Conservation (phyloP, 2,329 filamentous ascomycete species). For the Alternaria ethzedia region DNA sequence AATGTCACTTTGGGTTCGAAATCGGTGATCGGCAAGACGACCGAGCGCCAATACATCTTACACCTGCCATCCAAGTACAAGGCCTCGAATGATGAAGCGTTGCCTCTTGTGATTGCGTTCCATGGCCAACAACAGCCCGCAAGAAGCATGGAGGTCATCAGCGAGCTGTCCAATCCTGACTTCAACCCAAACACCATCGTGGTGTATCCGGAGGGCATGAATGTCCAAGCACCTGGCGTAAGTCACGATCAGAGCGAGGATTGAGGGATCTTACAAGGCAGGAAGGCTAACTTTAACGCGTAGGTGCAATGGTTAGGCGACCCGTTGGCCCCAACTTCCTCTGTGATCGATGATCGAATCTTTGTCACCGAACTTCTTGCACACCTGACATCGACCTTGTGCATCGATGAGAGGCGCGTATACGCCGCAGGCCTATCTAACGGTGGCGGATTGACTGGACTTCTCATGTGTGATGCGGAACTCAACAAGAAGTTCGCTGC, state of each 20-base stretch:
- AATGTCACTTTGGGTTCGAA: constrained; percentile 27
- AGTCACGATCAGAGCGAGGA: not conserved
- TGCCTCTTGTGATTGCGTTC: constrained; percentile 26
- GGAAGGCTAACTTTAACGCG: not conserved
- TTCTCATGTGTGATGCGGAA: constrained; percentile 53
- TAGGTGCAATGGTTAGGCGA: constrained; percentile 51
- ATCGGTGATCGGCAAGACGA: constrained; percentile 19
- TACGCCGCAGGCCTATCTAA: constrained; percentile 61
- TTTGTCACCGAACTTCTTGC: constrained; percentile 52
- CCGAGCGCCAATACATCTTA: constrained; percentile 22
- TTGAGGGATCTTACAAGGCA: not conserved
- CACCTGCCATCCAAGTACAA: constrained; percentile 23
- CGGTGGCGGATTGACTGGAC: constrained; percentile 58
- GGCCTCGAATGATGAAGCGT: constrained; percentile 17
- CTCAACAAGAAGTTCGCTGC: constrained; percentile 53
- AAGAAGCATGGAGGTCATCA: constrained; percentile 27
- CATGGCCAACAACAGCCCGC: constrained; percentile 28
- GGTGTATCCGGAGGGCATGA: constrained; percentile 29
- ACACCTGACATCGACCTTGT: constrained; percentile 49
- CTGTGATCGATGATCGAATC: constrained; percentile 50
- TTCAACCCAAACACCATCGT: constrained; percentile 27
- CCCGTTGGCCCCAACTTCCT: constrained; percentile 38
- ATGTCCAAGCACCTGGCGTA: constrained; percentile 26
- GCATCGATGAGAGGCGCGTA: constrained; percentile 52
- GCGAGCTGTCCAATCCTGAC: constrained; percentile 22